Percentiles rank a stretch among this genome's conserved stretches.
phyloP scores from a whole-genome alignment of 495 filamentous ascomycete genomes.

The Penicillium paxilli region DNA sequence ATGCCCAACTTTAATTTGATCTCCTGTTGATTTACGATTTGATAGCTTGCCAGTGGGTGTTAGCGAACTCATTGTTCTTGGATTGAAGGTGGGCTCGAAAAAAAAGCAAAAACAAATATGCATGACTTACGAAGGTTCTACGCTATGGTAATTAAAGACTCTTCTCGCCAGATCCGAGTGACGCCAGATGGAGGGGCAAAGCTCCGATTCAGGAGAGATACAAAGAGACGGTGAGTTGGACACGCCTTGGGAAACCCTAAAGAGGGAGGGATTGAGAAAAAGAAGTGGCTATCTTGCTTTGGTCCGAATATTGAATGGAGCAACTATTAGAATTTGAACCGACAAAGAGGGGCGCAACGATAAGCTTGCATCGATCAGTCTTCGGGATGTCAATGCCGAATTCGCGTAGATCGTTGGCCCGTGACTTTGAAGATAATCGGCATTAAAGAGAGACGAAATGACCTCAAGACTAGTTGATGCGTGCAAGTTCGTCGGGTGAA shows the following conservation, averaged over 20 bases:
- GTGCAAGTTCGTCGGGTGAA: background rate
- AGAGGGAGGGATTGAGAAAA: constrained; percentile 1
- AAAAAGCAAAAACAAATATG: constrained; percentile 8
- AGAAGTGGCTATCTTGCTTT: background rate
- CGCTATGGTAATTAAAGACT: constrained; percentile 13
- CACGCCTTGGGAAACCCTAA: constrained; percentile 6
- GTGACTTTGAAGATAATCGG: background rate
- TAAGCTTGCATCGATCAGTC: constrained; percentile 13
- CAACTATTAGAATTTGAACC: background rate
- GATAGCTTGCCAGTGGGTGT: too few species aligned
- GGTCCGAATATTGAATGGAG: background rate
- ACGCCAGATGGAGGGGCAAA: constrained; percentile 21
- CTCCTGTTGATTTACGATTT: constrained; percentile 4
- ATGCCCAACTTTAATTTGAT: background rate
- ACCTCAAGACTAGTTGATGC: background rate
- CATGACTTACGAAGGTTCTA: constrained; percentile 9
- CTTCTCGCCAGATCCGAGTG: constrained; percentile 6
- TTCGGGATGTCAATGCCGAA: background rate
- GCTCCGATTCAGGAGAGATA: constrained; percentile 8
- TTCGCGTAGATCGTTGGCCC: too few species aligned
- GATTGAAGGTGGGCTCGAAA: too few species aligned
- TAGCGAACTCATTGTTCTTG: too few species aligned
- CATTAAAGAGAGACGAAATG: too few species aligned
- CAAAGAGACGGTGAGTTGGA: constrained; percentile 25
- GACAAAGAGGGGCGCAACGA: constrained; percentile 10